A percentile compares a stretch with the other conserved stretches of the same genome.
phyloP scores from a whole-genome alignment of 805 yeast species.

The Candida boidinii region DNA sequence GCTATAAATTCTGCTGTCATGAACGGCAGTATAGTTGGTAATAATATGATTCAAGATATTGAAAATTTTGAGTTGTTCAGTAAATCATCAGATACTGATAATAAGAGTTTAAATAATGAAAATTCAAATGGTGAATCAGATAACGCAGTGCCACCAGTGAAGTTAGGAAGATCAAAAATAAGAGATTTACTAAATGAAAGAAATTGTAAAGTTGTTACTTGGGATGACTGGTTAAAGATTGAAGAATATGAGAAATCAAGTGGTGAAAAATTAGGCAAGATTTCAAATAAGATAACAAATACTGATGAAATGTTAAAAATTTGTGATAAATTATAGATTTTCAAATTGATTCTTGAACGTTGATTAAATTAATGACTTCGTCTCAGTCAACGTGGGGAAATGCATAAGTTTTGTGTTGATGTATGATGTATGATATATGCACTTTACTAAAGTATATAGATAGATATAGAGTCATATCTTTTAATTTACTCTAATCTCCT shows the following conservation, averaged over 20 bases:
- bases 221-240: slow-evolving; percentile 63
- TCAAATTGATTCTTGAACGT: too few species aligned
- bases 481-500: too few species aligned
- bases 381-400: too few species aligned
- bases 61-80: too few species aligned
- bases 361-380: too few species aligned
- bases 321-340: too few species aligned
- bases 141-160: slow-evolving; percentile 9
- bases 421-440: too few species aligned
- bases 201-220: slow-evolving; percentile 29
- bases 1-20: slow-evolving; percentile 87
- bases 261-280: slow-evolving; percentile 43
- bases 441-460: too few species aligned
- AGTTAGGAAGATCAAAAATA: slow-evolving; percentile 24
- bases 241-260: slow-evolving; percentile 40
- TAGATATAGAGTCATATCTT: too few species aligned
- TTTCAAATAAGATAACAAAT: slow-evolving; percentile 48
- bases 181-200: slow-evolving; percentile 12
- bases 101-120: slow-evolving; percentile 5
- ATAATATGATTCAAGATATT: slow-evolving; percentile 51
- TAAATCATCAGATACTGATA: neutral
- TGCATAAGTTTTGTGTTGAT: too few species aligned
- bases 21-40: slow-evolving; percentile 73
- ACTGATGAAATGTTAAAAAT: slow-evolving; percentile 39
- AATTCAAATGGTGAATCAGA: too few species aligned